These are phyloP conservation scores for Lasiosphaeriaceae sp. DNA, from an alignment of 495 filamentous ascomycete species.

Conservation along the genomic window DNA sequence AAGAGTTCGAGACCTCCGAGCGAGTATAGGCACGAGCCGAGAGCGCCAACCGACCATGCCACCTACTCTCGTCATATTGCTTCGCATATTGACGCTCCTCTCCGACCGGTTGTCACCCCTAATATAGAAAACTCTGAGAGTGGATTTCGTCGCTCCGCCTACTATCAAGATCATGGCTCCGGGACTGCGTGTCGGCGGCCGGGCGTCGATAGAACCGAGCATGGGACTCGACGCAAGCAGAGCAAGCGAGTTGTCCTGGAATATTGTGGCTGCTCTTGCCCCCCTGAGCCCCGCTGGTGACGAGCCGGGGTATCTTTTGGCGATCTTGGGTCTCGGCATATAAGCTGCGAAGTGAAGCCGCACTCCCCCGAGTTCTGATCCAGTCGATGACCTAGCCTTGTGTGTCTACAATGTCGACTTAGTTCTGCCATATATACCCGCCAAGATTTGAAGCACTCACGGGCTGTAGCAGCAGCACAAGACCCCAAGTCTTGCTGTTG, in stretches of 20 bases:
- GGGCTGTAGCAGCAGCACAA: slow-evolving; percentile 24
- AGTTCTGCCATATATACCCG: slow-evolving; percentile 12
- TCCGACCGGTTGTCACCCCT: slow-evolving; percentile 11
- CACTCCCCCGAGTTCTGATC: slow-evolving; percentile 9
- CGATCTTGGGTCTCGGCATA: slow-evolving; percentile 16
- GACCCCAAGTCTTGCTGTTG: slow-evolving; percentile 15
- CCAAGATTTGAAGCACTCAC: slow-evolving; percentile 23
- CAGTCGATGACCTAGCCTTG: slow-evolving; percentile 10
- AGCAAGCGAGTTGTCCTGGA: background rate
- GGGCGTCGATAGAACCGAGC: slow-evolving; percentile 10
- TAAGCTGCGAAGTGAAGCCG: slow-evolving; percentile 23
- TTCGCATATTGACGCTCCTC: slow-evolving; percentile 22
- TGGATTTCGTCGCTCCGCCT: slow-evolving; percentile 10
- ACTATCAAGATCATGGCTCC: slow-evolving; percentile 14
- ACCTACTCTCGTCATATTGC: slow-evolving; percentile 15
- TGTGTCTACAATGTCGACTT: slow-evolving; percentile 13
- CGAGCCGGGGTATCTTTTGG: background rate
- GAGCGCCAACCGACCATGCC: slow-evolving; percentile 17
- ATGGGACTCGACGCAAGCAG: background rate
- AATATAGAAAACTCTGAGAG: slow-evolving; percentile 23
- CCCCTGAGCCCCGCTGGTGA: background rate
- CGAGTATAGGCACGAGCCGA: slow-evolving; percentile 21
- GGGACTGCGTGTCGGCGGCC: slow-evolving; percentile 8
- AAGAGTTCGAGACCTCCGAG: slow-evolving; percentile 16
- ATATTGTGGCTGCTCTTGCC: too few species aligned